A percentile compares a stretch with the other conserved stretches of the same genome.
Evolutionary conservation across 192 early-diverging fungal genomes (phyloP).

Genomic region (Tieghemiomyces parasiticus): DNA sequence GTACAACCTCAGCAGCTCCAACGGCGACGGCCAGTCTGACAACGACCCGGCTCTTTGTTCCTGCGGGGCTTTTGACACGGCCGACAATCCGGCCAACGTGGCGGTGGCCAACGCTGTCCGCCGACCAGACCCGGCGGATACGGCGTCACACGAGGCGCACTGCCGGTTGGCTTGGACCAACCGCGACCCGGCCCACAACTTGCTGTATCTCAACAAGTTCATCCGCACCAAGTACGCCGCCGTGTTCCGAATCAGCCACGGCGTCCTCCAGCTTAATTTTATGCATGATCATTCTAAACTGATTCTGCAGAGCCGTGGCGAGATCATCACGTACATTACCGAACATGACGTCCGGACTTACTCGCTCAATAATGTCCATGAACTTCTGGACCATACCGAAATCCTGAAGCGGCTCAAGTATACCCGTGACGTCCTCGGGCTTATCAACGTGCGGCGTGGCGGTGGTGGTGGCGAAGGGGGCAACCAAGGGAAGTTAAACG

Average conservation of each 20-base stretch:
- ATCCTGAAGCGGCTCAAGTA: conserved; percentile 10
- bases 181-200: conserved; percentile 3
- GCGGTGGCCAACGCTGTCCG: too few relatives aligned
- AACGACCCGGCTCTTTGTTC: neutral
- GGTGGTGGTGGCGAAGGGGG: too few relatives aligned
- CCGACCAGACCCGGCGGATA: too few relatives aligned
- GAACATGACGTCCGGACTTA: conserved; percentile 1
- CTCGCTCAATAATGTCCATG: neutral
- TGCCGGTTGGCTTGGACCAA: conserved; percentile 1
- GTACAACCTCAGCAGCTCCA: neutral
- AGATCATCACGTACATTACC: conserved; percentile 8
- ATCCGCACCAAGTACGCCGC: conserved; percentile 10
- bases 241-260: conserved; percentile 11
- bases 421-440: neutral
- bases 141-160: neutral
- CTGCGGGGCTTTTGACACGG: neutral
- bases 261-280: conserved; percentile 10
- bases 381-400: conserved; percentile 1
- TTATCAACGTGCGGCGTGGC: conserved; percentile 3
- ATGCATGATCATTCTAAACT: conserved; percentile 9
- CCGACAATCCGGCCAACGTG: neutral
- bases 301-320: conserved; percentile 8
- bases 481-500: too few relatives aligned
- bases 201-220: conserved; percentile 12
- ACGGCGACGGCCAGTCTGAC: neutral